Conservation (phyloP, 768 basidiomycete species). For the Royoungia palumana region DNA sequence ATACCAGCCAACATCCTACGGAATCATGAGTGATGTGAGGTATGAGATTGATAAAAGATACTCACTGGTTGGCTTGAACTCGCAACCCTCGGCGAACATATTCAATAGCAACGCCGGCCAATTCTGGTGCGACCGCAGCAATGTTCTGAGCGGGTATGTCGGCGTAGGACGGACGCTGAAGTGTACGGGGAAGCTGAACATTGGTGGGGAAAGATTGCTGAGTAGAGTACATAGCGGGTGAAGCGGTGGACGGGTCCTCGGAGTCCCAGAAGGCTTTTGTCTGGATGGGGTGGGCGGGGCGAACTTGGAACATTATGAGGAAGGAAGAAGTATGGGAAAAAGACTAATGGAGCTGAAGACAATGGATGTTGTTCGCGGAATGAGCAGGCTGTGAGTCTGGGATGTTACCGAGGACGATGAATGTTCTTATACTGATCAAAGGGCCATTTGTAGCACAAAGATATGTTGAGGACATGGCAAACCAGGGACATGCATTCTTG, state of each 20-base stretch:
- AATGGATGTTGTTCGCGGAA: constrained; percentile 15
- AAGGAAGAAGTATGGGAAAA: constrained; percentile 5
- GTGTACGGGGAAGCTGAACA: constrained; percentile 70
- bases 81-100: constrained; percentile 57
- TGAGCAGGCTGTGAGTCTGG: constrained; percentile 15
- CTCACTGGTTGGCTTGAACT: constrained; percentile 44
- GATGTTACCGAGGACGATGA: constrained; percentile 10
- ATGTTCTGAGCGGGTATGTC: constrained; percentile 57
- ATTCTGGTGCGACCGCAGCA: constrained; percentile 48
- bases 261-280: constrained; percentile 37
- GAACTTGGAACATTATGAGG: constrained; percentile 34
- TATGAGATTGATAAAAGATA: constrained; percentile 6
- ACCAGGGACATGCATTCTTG: constrained; percentile 23
- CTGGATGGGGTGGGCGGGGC: constrained; percentile 34
- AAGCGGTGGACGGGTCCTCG: constrained; percentile 24
- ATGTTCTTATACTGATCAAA: constrained; percentile 29
- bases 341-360: constrained; percentile 19
- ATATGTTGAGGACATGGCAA: constrained; percentile 26
- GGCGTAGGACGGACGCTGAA: constrained; percentile 57
- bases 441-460: constrained; percentile 31
- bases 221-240: constrained; percentile 28
- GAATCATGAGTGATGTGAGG: constrained; percentile 33
- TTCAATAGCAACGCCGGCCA: constrained; percentile 53
- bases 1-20: constrained; percentile 38
- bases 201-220: constrained; percentile 29